These are phyloP conservation scores for Fusarium burgessii DNA, from an alignment of 2,329 filamentous ascomycete species.

Conservation along the genomic window DNA sequence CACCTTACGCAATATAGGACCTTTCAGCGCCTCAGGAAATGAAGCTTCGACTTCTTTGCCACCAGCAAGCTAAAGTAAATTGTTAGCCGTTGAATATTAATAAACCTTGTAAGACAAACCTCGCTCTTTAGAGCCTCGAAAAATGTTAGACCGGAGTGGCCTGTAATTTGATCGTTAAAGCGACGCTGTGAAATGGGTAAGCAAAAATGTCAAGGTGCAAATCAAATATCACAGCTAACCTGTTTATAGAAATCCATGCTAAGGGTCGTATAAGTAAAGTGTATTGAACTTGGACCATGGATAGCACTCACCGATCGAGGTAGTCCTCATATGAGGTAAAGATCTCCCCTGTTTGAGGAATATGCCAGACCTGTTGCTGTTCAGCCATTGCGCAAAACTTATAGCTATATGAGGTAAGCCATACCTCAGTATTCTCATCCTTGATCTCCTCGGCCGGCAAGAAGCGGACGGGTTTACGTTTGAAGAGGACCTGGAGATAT, in stretches of 20 bases:
- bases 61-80: slow-evolving; percentile 71
- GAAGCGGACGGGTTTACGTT: slow-evolving; percentile 93
- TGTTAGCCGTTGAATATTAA: slow-evolving; percentile 22
- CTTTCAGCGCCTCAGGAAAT: slow-evolving; percentile 91
- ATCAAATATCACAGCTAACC: slow-evolving; percentile 60
- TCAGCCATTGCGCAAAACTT: slow-evolving; percentile 24
- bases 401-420: slow-evolving; percentile 29
- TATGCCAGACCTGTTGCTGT: slow-evolving; percentile 82
- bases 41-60: slow-evolving; percentile 90
- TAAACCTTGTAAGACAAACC: slow-evolving; percentile 64
- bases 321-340: slow-evolving; percentile 92
- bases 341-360: slow-evolving; percentile 88
- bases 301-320: slow-evolving; percentile 75
- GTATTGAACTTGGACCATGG: not conserved
- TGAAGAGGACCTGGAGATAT: slow-evolving; percentile 82
- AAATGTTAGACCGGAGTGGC: slow-evolving; percentile 89
- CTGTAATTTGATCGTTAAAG: slow-evolving; percentile 96
- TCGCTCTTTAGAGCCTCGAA: slow-evolving; percentile 94
- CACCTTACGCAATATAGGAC: slow-evolving; percentile 88
- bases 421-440: slow-evolving; percentile 86
- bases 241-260: slow-evolving; percentile 96
- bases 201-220: slow-evolving; percentile 13
- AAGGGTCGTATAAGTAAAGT: slow-evolving; percentile 28
- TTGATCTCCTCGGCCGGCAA: slow-evolving; percentile 77
- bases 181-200: slow-evolving; percentile 68